Evolutionary conservation across 1,139 yeast genomes (phyloP).

Genomic region (Diutina sp.): DNA sequence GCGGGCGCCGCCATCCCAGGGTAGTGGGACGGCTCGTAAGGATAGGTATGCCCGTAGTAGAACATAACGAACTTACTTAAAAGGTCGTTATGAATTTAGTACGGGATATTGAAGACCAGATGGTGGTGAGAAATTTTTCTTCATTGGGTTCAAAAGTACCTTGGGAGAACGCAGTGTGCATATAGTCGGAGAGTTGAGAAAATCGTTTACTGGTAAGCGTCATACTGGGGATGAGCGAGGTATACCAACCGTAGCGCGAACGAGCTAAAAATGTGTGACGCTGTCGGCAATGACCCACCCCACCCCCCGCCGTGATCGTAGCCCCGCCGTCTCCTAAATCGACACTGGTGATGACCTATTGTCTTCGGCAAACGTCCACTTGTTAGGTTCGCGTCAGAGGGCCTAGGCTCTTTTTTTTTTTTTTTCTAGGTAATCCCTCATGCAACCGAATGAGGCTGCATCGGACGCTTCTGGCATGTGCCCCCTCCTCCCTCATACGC

Average conservation of each 20-base stretch:
- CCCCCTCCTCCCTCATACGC: neutral
- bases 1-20: neutral
- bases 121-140: neutral
- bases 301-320: neutral
- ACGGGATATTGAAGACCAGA: neutral
- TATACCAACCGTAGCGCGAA: neutral
- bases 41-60: constrained; percentile 2
- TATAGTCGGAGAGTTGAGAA: neutral
- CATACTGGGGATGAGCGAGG: neutral
- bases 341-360: too few relatives aligned
- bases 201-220: neutral
- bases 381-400: neutral
- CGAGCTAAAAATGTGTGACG: neutral
- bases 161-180: neutral
- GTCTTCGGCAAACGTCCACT: too few relatives aligned
- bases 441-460: neutral
- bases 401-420: neutral
- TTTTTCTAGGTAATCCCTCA: neutral
- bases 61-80: constrained; percentile 2
- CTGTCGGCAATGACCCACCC: neutral
- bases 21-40: neutral
- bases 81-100: neutral
- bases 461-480: neutral
- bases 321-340: neutral
- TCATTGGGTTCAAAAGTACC: neutral